Conservation (phyloP, 208 protist genomes). For the Crithidia expoeki region DNA sequence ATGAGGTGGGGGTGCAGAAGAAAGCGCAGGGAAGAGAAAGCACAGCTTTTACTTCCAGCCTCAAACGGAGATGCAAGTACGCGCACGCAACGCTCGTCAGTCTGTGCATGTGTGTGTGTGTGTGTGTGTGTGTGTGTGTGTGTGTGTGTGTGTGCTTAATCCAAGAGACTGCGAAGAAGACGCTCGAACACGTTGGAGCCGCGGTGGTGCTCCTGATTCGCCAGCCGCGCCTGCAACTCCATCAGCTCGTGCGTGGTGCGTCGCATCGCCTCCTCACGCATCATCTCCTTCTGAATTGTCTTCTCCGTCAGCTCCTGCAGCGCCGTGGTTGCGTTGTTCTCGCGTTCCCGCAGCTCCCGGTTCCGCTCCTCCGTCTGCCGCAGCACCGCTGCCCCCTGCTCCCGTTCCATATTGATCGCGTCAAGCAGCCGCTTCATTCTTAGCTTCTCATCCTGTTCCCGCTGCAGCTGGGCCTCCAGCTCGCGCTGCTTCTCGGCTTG, state of each 20-base stretch:
- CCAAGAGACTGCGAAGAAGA: constrained; percentile 27
- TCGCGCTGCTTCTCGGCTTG: constrained; percentile 64
- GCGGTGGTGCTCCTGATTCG: constrained; percentile 42
- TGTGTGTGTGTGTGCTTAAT: constrained; percentile 9
- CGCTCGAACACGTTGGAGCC: constrained; percentile 47
- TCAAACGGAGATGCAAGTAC: too few relatives aligned
- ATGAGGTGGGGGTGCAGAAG: too few relatives aligned
- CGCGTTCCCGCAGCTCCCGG: constrained; percentile 62
- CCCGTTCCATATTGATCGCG: constrained; percentile 65
- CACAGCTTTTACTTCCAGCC: too few relatives aligned
- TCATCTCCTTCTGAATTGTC: constrained; percentile 61
- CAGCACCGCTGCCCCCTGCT: constrained; percentile 59
- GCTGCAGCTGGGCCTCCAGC: constrained; percentile 56
- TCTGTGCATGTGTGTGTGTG: too few relatives aligned
- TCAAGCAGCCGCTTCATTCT: constrained; percentile 63
- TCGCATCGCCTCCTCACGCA: constrained; percentile 69
- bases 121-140: too few relatives aligned
- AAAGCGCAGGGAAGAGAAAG: too few relatives aligned
- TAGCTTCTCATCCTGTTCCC: constrained; percentile 67
- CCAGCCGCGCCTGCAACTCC: constrained; percentile 59
- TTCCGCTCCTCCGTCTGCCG: constrained; percentile 45
- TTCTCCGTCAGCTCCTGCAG: constrained; percentile 48
- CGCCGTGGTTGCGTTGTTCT: constrained; percentile 39
- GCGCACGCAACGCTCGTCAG: too few relatives aligned
- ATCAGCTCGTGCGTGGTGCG: constrained; percentile 64